Base-by-base conservation (phyloP, 352 stramenopile genomes). In the Thraustochytrium aureum region DNA sequence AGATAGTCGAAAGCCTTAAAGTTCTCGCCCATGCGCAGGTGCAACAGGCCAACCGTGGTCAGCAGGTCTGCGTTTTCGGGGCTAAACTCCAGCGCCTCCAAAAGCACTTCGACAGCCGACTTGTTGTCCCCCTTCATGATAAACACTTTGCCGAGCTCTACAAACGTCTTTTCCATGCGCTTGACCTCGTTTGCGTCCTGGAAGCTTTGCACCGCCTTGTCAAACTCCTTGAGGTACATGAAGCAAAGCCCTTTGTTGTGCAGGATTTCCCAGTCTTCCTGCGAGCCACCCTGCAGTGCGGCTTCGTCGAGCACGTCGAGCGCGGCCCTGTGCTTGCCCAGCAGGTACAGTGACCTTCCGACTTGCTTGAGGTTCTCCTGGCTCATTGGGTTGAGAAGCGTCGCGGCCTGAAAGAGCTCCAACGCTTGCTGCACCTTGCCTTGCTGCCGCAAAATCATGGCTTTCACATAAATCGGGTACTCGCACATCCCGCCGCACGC, bases 211-310 rank as follows among this genome's bases (percentile, higher is more conserved):
- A 93, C 88, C 6, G 92, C 90, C 12, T 91, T 86, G 37, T 94
- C 89, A 76, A 94, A 95, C 75, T 96, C 87, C 85, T 96, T 95
- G 10, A 97, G 81, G 76, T 94, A 95, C 86, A 94, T 90, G 85
- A 93, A 89, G 84, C 92, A 96, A 4, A 97, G 85, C 2, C 92
- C 92, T 59, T 95, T 94, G 83, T 92, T 96, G 82, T 95, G 89
- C 74, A 91, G 93, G 69, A 97, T 92, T 83, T 97, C 91, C 92
- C 93, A 96, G 87, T 97, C 92, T 62, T 97, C 92, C 35, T 87
- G 74, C 22, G 86, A 87, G 0, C 87, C 84, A n/a, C n/a, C n/a
- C 85, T 92, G 88, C 22, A 81, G n/a, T 47, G 30, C 47, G 5
- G 65, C 56, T 35, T 85, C 74, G 32, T 82, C 74, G 1, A 69